Evolutionary conservation across 495 filamentous ascomycete species (phyloP).

Genomic region (Hypoxylon cercidicola): DNA sequence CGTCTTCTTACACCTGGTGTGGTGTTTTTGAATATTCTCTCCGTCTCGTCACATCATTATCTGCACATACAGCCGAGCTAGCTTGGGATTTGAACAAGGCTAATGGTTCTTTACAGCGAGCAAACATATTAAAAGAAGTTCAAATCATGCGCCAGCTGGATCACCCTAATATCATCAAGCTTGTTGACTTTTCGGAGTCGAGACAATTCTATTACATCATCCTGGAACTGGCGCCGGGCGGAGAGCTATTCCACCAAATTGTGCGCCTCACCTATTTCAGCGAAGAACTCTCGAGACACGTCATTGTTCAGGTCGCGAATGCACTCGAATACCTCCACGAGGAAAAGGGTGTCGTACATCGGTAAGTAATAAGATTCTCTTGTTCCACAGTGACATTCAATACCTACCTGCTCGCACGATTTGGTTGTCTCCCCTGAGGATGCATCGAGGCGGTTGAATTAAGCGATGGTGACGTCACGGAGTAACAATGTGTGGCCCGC

Average conservation of each 20-base stretch:
- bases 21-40: conserved; percentile 13
- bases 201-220: conserved; percentile 97
- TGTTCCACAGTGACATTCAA: conserved; percentile 10
- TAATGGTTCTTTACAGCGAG: conserved; percentile 68
- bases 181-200: conserved; percentile 93
- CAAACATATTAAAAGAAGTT: conserved; percentile 97
- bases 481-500: conserved; percentile 15
- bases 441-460: conserved; percentile 33
- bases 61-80: conserved; percentile 7
- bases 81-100: conserved; percentile 1
- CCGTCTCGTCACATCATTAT: conserved; percentile 22
- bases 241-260: conserved; percentile 98
- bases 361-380: conserved; percentile 66
- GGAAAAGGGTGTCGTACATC: conserved; percentile 92
- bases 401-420: conserved; percentile 7
- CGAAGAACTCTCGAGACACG: conserved; percentile 92
- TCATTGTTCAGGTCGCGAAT: conserved; percentile 92
- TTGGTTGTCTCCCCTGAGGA: conserved; percentile 3
- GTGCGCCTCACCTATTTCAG: conserved; percentile 98
- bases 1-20: conserved; percentile 29
- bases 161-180: conserved; percentile 92
- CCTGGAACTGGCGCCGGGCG: conserved; percentile 92
- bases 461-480: conserved; percentile 34
- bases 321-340: conserved; percentile 96
- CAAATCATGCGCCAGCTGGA: conserved; percentile 98